Conservation (phyloP, 164 flowering plant genomes). For the Saururus chinensis region DNA sequence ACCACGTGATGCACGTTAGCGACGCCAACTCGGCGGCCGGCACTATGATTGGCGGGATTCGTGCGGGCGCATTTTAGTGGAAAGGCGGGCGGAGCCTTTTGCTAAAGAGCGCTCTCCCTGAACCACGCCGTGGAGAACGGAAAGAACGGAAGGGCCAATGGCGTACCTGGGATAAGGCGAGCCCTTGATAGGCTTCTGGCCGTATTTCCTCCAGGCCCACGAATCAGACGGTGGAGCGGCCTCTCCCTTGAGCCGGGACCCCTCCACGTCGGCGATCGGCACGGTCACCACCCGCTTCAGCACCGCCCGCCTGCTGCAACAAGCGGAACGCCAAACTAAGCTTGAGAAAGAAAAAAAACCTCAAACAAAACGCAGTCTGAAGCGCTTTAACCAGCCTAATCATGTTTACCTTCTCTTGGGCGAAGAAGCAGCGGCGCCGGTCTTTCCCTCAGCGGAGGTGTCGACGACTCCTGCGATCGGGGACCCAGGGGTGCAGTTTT, state of each 20-base stretch:
- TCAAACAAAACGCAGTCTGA: neutral
- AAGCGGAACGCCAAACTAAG: neutral
- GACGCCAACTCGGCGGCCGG: too few relatives aligned
- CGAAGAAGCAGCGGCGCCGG: constrained; percentile 24
- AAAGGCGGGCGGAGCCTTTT: too few relatives aligned
- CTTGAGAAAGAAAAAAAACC: neutral
- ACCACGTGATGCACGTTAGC: too few relatives aligned
- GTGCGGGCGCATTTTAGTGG: too few relatives aligned
- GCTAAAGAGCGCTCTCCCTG: neutral
- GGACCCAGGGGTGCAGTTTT: constrained; percentile 18
- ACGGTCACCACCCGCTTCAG: constrained; percentile 68
- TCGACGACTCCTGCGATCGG: constrained; percentile 15
- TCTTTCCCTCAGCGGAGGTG: constrained; percentile 19
- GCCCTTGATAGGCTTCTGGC: constrained; percentile 95
- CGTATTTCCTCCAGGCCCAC: constrained; percentile 92
- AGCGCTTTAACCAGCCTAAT: neutral
- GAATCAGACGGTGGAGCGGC: constrained; percentile 73
- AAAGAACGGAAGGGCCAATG: neutral
- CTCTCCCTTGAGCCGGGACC: constrained; percentile 51
- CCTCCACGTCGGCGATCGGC: constrained; percentile 59
- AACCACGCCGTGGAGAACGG: neutral
- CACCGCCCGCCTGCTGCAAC: constrained; percentile 35
- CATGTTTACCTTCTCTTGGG: constrained; percentile 41
- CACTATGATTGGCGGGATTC: too few relatives aligned
- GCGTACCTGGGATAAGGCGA: constrained; percentile 78